These are phyloP conservation scores for Fagopyrum tataricum DNA, from an alignment of 148 eudicot genomes.

Conservation along the genomic window DNA sequence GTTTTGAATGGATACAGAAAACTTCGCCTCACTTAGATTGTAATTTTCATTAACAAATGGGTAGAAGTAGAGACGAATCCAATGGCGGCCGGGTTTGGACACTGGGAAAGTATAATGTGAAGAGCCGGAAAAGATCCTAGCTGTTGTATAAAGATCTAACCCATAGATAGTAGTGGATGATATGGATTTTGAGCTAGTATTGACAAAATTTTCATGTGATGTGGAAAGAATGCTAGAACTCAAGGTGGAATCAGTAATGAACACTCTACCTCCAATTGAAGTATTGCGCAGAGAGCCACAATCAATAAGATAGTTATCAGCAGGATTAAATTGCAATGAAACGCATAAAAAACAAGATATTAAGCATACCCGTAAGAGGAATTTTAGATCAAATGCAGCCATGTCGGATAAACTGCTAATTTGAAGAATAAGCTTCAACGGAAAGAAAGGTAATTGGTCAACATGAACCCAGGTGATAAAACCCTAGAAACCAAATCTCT, in stretches of 20 bases:
- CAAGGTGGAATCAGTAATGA: constrained; percentile 46
- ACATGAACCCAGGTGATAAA: constrained; percentile 7
- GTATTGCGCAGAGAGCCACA: constrained; percentile 70
- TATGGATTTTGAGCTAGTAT: constrained; percentile 33
- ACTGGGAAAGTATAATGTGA: constrained; percentile 60
- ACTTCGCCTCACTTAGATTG: constrained; percentile 42
- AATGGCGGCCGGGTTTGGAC: constrained; percentile 52
- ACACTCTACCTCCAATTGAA: constrained; percentile 47
- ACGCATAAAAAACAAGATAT: neutral
- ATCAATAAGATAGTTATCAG: constrained; percentile 46
- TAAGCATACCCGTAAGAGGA: constrained; percentile 5
- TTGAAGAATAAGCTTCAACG: neutral
- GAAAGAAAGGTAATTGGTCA: neutral
- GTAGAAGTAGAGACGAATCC: constrained; percentile 73
- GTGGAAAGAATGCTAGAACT: constrained; percentile 43
- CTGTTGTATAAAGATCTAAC: constrained; percentile 47
- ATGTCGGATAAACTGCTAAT: constrained; percentile 5
- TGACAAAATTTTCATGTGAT: constrained; percentile 42
- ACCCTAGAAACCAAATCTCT: constrained; percentile 5
- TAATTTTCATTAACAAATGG: constrained; percentile 43
- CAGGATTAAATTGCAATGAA: constrained; percentile 24
- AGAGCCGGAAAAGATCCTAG: constrained; percentile 47
- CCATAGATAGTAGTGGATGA: constrained; percentile 22
- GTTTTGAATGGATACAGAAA: constrained; percentile 53
- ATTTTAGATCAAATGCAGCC: neutral